Percentiles rank a stretch among this genome's conserved stretches.
phyloP scores from a whole-genome alignment of 176 grass and related monocot species.

The Tuctoria greenei region DNA sequence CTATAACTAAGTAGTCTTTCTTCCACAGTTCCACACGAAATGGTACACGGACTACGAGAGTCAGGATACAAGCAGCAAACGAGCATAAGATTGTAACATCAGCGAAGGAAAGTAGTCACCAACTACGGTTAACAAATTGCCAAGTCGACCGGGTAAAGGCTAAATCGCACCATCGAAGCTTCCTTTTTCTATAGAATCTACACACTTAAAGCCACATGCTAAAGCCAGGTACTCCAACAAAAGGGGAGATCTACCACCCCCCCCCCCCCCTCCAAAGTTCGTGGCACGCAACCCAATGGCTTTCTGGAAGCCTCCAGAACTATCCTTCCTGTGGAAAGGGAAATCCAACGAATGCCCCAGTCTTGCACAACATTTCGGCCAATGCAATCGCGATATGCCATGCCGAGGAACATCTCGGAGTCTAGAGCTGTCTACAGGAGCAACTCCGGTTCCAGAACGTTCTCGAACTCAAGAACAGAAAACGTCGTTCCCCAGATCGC shows the following conservation, averaged over 20 bases:
- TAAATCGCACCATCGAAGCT: neutral
- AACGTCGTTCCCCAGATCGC: constrained; percentile 14
- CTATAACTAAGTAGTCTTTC: constrained; percentile 2
- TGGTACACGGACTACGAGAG: constrained; percentile 29
- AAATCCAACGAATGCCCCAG: neutral
- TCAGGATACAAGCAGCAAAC: constrained; percentile 26
- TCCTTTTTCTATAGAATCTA: constrained; percentile 17
- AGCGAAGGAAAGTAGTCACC: constrained; percentile 17
- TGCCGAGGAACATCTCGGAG: neutral
- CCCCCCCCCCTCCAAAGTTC: no score
- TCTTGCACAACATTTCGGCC: neutral
- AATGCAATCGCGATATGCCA: constrained; percentile 1
- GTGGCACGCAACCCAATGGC: neutral
- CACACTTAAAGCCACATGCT: constrained; percentile 12
- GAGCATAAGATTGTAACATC: neutral
- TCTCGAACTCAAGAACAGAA: neutral
- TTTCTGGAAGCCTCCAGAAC: constrained; percentile 30
- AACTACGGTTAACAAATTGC: neutral
- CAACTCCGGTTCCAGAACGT: neutral
- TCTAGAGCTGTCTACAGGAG: neutral
- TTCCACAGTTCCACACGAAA: constrained; percentile 25
- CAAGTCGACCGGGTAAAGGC: neutral
- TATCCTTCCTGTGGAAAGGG: neutral
- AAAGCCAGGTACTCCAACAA: constrained; percentile 7
- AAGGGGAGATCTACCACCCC: constrained; percentile 20